phyloP scores from a whole-genome alignment of 2,329 filamentous ascomycete species.

The Colletotrichum sp. region DNA sequence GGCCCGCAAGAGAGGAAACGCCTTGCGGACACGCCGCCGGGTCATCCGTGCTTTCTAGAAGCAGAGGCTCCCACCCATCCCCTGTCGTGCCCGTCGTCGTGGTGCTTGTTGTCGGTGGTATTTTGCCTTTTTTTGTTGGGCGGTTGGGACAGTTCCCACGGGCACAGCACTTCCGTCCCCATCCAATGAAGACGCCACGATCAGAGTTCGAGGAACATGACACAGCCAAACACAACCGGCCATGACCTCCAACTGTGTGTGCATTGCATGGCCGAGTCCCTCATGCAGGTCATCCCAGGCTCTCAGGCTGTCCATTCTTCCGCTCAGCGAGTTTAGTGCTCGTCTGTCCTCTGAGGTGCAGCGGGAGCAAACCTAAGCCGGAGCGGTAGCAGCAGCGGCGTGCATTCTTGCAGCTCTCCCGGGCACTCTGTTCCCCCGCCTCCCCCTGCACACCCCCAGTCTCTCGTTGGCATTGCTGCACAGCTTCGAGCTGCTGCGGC shows the following conservation, averaged over 20 bases:
- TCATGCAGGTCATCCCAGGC: conserved; percentile 12
- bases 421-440: not conserved
- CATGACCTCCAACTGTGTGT: not conserved
- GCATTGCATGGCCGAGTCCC: conserved; percentile 7
- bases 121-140: conserved; percentile 12
- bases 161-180: not conserved
- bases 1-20: conserved; percentile 2
- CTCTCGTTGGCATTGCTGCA: not conserved
- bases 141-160: conserved; percentile 8
- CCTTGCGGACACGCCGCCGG: not conserved
- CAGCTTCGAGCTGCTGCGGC: not conserved
- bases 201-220: conserved; percentile 15
- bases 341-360: not conserved
- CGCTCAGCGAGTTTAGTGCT: not conserved
- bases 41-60: conserved; percentile 2
- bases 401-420: not conserved
- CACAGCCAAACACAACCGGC: conserved; percentile 11
- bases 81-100: not conserved
- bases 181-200: conserved; percentile 1
- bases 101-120: not conserved
- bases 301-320: not conserved
- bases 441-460: not conserved
- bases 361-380: not conserved
- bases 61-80: not conserved
- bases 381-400: not conserved